Base-by-base conservation (phyloP, 352 stramenopile species). In the Albugo candida region DNA sequence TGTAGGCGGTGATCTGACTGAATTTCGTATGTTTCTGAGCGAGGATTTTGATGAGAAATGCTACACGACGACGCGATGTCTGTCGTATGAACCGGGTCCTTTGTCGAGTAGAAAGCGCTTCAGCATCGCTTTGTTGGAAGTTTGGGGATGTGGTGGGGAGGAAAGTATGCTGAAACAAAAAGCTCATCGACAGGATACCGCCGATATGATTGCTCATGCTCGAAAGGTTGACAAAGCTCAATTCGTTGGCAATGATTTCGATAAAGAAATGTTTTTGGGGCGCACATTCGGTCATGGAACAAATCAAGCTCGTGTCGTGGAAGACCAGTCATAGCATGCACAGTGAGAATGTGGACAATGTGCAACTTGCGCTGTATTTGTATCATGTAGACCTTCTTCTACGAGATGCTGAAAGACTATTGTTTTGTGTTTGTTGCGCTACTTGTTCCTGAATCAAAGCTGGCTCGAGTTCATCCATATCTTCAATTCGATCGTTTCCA, bases 151-250 rank as follows among this genome's bases (percentile, higher is more conserved):
- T 45, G 78, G 75, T 19, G 71, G 67, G 34, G 73, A 73, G 12
- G 65, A 73, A 41, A 72, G 69, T 37, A 45, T 62, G 0, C 20
- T 55, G 20, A 55, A 45, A n/a, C 78, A 88, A 53, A 63, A 67
- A n/a, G 54, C 63, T 6, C 71, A 81, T 47, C 73, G 78, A 10
- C 64, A 82, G n/a, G 75, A 87, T 27, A 81, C 70, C 1, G 65
- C 72, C n/a, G 71, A 86, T 31, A 60, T 92, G 54, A 83, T 92
- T 56, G 76, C 83, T 51, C 66, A 70, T 11, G 75, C 75, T 20
- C 62, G 78, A 41, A 88, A 92, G 47, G 78, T 92, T 13, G 75
- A 92, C 59, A 92, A 92, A 51, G 75, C 75, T 14, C 69, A 85
- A 36, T 92, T 92, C 41, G 45, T 80, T 36, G 75, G 72, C 21